Percentiles rank a stretch among this genome's conserved stretches.
Evolutionary conservation across 352 stramenopile species (phyloP).

Genomic region (Globisporangium heterothallicum): DNA sequence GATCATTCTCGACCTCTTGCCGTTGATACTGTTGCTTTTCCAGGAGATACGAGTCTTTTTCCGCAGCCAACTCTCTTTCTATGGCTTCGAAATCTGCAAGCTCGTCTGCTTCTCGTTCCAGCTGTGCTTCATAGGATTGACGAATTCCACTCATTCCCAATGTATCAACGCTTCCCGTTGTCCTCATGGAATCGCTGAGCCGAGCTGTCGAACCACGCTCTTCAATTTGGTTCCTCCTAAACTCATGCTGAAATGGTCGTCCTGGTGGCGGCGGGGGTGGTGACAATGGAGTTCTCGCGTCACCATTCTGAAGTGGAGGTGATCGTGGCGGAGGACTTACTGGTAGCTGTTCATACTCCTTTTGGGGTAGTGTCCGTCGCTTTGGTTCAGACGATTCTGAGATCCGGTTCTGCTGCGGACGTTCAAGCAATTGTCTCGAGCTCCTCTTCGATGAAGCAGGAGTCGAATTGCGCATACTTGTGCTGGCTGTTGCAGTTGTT

Average conservation of each 20-base stretch:
- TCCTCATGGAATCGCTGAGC: constrained; percentile 18
- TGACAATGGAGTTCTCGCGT: neutral
- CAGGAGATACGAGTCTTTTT: constrained; percentile 51
- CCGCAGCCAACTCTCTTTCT: constrained; percentile 52
- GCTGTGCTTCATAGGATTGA: constrained; percentile 49
- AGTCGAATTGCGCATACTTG: constrained; percentile 3
- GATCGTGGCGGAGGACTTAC: neutral
- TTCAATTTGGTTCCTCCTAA: neutral
- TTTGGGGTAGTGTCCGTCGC: neutral
- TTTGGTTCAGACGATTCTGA: neutral
- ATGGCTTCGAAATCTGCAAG: constrained; percentile 77
- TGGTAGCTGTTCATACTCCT: neutral
- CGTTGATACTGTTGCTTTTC: constrained; percentile 29
- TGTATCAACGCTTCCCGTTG: constrained; percentile 41
- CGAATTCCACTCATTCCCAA: constrained; percentile 49
- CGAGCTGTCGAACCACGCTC: neutral
- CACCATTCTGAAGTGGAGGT: neutral
- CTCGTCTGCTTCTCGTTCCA: constrained; percentile 60
- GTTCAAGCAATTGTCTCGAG: constrained; percentile 7
- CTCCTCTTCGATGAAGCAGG: constrained; percentile 21
- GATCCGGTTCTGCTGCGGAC: constrained; percentile 2
- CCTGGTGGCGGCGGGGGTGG: neutral
- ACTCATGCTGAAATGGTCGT: neutral
- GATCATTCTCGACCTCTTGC: constrained; percentile 3
- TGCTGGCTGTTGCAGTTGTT: constrained; percentile 4